phyloP scores from a whole-genome alignment of 805 yeast species.

The Ogataea pignaliae region DNA sequence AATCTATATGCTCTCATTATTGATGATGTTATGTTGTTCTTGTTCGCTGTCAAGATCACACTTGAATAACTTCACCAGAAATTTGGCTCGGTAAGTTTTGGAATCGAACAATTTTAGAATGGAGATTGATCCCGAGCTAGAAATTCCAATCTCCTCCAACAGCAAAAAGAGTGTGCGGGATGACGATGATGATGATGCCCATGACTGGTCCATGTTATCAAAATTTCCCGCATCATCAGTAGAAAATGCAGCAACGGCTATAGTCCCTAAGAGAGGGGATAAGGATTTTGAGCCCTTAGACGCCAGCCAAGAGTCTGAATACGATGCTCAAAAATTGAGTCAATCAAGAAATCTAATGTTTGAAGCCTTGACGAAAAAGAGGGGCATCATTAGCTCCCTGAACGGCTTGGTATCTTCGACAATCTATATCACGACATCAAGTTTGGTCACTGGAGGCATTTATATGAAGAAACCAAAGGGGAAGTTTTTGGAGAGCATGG shows the following conservation, averaged over 20 bases:
- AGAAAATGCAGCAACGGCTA: conserved; percentile 2
- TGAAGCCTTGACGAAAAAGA: conserved; percentile 47
- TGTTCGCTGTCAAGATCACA: too few species aligned
- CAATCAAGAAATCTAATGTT: conserved; percentile 69
- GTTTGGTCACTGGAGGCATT: conserved; percentile 2
- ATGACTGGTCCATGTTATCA: conserved; percentile 48
- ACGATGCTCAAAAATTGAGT: conserved; percentile 34
- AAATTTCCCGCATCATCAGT: conserved; percentile 12
- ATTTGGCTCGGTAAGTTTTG: too few species aligned
- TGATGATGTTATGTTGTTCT: too few species aligned
- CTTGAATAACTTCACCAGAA: too few species aligned
- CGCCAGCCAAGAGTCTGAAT: conserved; percentile 11
- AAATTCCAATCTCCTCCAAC: neutral
- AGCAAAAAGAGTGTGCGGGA: conserved; percentile 9
- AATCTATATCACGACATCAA: conserved; percentile 14
- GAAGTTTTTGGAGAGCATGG: conserved; percentile 68
- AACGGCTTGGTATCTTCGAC: conserved; percentile 25
- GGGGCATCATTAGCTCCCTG: conserved; percentile 36
- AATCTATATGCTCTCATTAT: too few species aligned
- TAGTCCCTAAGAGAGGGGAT: conserved; percentile 69
- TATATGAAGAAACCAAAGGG: conserved; percentile 56
- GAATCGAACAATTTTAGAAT: neutral
- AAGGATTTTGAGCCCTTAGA: conserved; percentile 72
- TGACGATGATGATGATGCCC: conserved; percentile 41
- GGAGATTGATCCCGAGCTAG: conserved; percentile 8